Evolutionary conservation across 2,329 filamentous ascomycete genomes (phyloP).

Genomic region (Diaporthe eres): DNA sequence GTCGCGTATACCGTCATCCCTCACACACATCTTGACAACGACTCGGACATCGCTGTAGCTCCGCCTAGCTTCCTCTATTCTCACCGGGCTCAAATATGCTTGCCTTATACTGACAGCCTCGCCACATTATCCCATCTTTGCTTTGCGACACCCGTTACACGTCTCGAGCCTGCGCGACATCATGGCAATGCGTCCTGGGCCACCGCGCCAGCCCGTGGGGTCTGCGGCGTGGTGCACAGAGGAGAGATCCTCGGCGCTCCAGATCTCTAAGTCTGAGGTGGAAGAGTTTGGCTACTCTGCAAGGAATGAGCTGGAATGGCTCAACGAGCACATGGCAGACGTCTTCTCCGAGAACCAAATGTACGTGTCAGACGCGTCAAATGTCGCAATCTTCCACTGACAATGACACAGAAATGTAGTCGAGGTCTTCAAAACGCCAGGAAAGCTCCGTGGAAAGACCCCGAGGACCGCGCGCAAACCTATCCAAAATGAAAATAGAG

Average conservation of each 20-base stretch:
- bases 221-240: constrained; percentile 87
- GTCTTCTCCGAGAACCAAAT: constrained; percentile 90
- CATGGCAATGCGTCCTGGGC: constrained; percentile 63
- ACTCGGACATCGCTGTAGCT: constrained; percentile 6
- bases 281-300: constrained; percentile 96
- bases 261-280: constrained; percentile 84
- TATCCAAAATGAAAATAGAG: constrained; percentile 70
- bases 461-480: constrained; percentile 78
- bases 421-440: constrained; percentile 96
- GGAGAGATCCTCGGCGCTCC: constrained; percentile 83
- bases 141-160: constrained; percentile 23
- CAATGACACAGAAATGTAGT: constrained; percentile 78
- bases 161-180: constrained; percentile 30
- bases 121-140: constrained; percentile 10
- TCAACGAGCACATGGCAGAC: constrained; percentile 98
- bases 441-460: constrained; percentile 86
- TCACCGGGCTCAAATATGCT: constrained; percentile 36
- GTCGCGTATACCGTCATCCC: constrained; percentile 21
- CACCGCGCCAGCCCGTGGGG: constrained; percentile 77
- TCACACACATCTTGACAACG: constrained; percentile 15
- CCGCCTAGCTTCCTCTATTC: background rate
- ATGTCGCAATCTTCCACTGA: constrained; percentile 9
- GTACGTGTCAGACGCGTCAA: constrained; percentile 68
- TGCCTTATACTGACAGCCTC: constrained; percentile 23
- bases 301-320: constrained; percentile 95